Conservation (phyloP, 805 yeast genomes). For the Ogataea philodendri region DNA sequence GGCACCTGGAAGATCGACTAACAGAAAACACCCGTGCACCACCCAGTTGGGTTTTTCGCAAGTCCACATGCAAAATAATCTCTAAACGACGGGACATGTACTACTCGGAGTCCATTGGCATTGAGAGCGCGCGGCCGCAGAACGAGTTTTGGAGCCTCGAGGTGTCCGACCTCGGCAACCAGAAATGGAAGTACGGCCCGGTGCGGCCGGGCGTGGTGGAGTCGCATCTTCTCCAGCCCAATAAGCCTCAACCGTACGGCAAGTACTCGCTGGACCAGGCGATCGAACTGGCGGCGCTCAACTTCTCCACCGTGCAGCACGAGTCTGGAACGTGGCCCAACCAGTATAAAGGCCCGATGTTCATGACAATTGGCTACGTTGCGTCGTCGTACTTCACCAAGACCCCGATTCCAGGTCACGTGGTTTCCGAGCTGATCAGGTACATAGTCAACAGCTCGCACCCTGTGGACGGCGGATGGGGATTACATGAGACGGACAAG, state of each 20-base stretch:
- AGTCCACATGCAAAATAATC: too few relatives aligned
- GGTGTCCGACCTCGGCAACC: conserved; percentile 70
- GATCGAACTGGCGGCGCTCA: conserved; percentile 71
- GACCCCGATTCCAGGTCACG: conserved; percentile 64
- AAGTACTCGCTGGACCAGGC: conserved; percentile 43
- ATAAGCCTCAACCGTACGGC: conserved; percentile 25
- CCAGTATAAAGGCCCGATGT: conserved; percentile 98
- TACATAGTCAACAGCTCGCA: conserved; percentile 90
- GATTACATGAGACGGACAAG: conserved; percentile 87
- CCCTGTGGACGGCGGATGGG: conserved; percentile 99
- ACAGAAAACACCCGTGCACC: neutral
- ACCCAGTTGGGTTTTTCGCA: too few relatives aligned
- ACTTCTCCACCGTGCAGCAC: conserved; percentile 70
- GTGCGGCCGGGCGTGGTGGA: conserved; percentile 2
- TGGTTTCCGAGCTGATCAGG: conserved; percentile 68
- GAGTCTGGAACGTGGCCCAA: conserved; percentile 84
- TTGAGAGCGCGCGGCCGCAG: conserved; percentile 55
- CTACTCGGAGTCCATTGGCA: conserved; percentile 69
- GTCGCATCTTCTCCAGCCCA: conserved; percentile 1
- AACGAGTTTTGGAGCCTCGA: conserved; percentile 69
- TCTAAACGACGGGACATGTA: conserved; percentile 22
- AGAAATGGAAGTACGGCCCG: conserved; percentile 67
- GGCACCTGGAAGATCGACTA: conserved; percentile 27
- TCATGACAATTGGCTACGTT: conserved; percentile 88
- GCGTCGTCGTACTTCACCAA: conserved; percentile 69